Evolutionary conservation across 345 rosid genomes (phyloP), one percentile per base, ranked within the genome.

Genomic region (Firmiana major): DNA sequence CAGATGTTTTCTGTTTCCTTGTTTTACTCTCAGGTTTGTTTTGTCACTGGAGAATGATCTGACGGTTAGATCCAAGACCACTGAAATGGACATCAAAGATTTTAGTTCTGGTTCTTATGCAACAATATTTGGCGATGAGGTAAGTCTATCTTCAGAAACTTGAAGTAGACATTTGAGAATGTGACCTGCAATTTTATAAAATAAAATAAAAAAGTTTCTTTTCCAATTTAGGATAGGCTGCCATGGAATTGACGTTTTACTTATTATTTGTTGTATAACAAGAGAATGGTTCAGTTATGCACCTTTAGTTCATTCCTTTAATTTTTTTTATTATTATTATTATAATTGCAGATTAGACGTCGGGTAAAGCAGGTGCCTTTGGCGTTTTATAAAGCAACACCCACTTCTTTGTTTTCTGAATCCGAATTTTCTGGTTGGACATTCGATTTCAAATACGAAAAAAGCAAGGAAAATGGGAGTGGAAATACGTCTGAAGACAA

Each of bases 121-220:
- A 67, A 93, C 99, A 26, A 90, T 96, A 73, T 91, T 96, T 26
- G 97, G 90, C 57, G 93, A 88, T 21, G 98, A 96, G 99, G 99
- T 96, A 90, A 82, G 64, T 24, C 21, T 19, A 58, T 15, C 46
- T 68, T 19, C 54, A 19, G 16, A 48, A 48, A 48, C 53, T 13
- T 48, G 12, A 36, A 21, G 6, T 24, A n/a, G 48, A 49, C 43
- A 17, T 28, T 49, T 28, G 28, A 17, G 74, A 70, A 49, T 38
- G 34, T 3, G 34, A 31, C 34, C 34, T 31, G 34, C 34, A 31
- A 31, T 1, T 31, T 31, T 31, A n/a, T n/a, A n/a, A n/a, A n/a
- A n/a, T n/a, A n/a, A n/a, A n/a, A n/a, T n/a, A n/a, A 31, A 31
- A 31, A 31, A 31, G 1, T 31, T 31, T 31, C 2, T 38, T 38